phyloP scores from a whole-genome alignment of 169 alveolate genomes.

The Eimeria tenella region DNA sequence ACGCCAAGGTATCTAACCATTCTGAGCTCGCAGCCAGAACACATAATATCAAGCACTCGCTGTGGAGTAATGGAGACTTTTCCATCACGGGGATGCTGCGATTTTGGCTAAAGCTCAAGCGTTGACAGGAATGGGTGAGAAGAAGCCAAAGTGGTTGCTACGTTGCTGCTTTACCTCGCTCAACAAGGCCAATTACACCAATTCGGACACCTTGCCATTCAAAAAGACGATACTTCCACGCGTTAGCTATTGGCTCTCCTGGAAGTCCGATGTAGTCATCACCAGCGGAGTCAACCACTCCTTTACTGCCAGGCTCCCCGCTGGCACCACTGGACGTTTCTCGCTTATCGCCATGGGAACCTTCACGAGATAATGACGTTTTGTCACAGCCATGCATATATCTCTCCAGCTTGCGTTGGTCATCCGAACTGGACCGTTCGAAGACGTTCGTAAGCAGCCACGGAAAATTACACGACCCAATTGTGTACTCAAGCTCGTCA shows the following conservation, averaged over 20 bases:
- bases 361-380: background rate
- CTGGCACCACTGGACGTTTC: background rate
- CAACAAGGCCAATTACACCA: slow-evolving; percentile 93
- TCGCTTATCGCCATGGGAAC: background rate
- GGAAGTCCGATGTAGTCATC: slow-evolving; percentile 72
- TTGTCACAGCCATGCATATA: slow-evolving; percentile 9
- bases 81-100: background rate
- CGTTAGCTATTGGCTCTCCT: slow-evolving; percentile 87
- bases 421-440: slow-evolving; percentile 82
- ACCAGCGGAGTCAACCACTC: slow-evolving; percentile 8
- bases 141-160: background rate
- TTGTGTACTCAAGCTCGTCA: slow-evolving; percentile 87
- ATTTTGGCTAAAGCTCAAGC: background rate
- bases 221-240: slow-evolving; percentile 84
- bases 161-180: slow-evolving; percentile 81
- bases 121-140: background rate
- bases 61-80: background rate
- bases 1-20: slow-evolving; percentile 92
- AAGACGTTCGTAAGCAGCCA: slow-evolving; percentile 90
- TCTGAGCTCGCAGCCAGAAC: slow-evolving; percentile 77
- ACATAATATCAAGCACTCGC: background rate
- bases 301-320: background rate
- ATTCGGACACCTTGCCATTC: slow-evolving; percentile 88
- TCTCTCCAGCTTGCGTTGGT: slow-evolving; percentile 27
- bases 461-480: slow-evolving; percentile 86